Evolutionary conservation across 257 asterid species (phyloP).

Genomic region (Nicotiana tabacum): DNA sequence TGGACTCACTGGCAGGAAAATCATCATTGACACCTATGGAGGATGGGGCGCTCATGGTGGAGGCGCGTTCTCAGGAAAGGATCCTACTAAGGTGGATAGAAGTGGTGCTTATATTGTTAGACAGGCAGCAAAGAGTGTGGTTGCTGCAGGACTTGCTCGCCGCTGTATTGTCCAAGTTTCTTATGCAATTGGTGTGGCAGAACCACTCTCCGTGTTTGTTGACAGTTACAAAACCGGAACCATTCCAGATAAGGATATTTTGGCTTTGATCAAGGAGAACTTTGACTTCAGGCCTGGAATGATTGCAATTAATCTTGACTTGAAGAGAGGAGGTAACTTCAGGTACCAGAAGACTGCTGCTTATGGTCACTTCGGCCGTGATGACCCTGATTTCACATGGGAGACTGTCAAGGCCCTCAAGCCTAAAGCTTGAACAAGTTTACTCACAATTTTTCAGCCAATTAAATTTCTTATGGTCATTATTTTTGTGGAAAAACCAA

Average conservation of each 20-base stretch:
- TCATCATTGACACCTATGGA: constrained; percentile 22
- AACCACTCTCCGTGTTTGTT: constrained; percentile 73
- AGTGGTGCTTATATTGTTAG: constrained; percentile 13
- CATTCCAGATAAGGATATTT: constrained; percentile 67
- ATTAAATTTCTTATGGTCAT: neutral
- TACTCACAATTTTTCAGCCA: neutral
- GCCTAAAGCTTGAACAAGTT: constrained; percentile 54
- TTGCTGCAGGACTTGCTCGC: constrained; percentile 72
- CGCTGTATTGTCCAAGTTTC: constrained; percentile 78
- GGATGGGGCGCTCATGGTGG: constrained; percentile 36
- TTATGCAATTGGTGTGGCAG: constrained; percentile 78
- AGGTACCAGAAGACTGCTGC: constrained; percentile 90
- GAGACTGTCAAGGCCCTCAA: constrained; percentile 69
- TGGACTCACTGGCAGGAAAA: constrained; percentile 72
- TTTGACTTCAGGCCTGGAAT: constrained; percentile 85
- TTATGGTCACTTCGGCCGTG: constrained; percentile 81
- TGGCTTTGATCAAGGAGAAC: constrained; percentile 58
- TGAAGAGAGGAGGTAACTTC: constrained; percentile 64
- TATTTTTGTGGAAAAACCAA: constrained; percentile 8
- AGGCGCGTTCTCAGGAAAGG: constrained; percentile 86
- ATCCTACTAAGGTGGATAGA: neutral
- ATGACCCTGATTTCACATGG: constrained; percentile 74
- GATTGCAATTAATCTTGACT: constrained; percentile 73
- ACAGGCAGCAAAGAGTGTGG: constrained; percentile 82
- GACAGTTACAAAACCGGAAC: constrained; percentile 68